Conservation (phyloP, 768 basidiomycete genomes). For the Epithele typhae region DNA sequence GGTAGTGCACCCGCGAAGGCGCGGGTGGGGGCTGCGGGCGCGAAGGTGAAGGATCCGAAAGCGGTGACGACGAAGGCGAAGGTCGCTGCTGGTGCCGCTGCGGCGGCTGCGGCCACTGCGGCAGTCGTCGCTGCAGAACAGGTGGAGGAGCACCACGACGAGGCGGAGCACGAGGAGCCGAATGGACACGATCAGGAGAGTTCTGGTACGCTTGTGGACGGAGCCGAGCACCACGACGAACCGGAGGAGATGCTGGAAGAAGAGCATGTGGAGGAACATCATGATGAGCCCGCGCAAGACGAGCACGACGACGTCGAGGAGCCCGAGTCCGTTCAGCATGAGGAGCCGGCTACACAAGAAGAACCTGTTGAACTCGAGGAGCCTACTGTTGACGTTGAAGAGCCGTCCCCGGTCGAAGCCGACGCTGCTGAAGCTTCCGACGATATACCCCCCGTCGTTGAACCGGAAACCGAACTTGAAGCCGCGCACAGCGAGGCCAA, state of each 20-base stretch:
- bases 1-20: slow-evolving; percentile 1
- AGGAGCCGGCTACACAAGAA: not conserved
- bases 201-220: slow-evolving; percentile 17
- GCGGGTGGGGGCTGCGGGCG: slow-evolving; percentile 18
- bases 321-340: not conserved
- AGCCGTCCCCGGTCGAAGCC: not conserved
- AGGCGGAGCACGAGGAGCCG: slow-evolving; percentile 15
- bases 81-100: slow-evolving; percentile 22
- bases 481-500: slow-evolving; percentile 11
- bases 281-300: not conserved
- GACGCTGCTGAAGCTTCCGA: slow-evolving; percentile 5
- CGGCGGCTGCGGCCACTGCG: slow-evolving; percentile 16
- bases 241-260: slow-evolving; percentile 16
- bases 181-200: slow-evolving; percentile 18
- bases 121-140: slow-evolving; percentile 17
- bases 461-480: slow-evolving; percentile 7
- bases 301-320: slow-evolving; percentile 6
- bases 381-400: not conserved
- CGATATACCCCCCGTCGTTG: not conserved
- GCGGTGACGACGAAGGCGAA: too few relatives aligned
- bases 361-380: not conserved
- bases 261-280: slow-evolving; percentile 3
- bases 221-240: slow-evolving; percentile 17
- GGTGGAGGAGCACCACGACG: slow-evolving; percentile 8
- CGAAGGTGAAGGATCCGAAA: slow-evolving; percentile 16